Base-by-base conservation (phyloP, 352 stramenopile genomes). In the Peronospora belbahrii region DNA sequence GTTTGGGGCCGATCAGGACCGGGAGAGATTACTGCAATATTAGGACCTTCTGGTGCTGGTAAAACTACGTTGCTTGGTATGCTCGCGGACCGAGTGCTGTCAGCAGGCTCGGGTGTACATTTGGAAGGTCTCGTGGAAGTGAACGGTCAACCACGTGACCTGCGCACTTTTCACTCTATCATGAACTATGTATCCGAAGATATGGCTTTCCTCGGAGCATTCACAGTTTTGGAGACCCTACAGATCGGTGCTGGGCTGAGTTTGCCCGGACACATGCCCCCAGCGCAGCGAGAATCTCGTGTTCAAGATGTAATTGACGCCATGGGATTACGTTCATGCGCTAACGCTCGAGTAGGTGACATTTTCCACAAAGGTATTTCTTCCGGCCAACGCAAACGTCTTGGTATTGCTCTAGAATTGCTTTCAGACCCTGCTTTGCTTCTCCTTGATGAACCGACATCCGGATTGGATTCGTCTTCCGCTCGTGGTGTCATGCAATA, bases 391-490 rank as follows among this genome's bases (percentile, higher is more conserved):
- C 76, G 82, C 28, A 97, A 97, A 52, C 75, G 94, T 14, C 68
- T 98, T 11, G 88, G 86, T 6, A 97, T 98, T 48, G 95, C 80
- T n/a, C 54, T 96, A 19, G 92, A 98, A 66, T 63, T 98, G 31
- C 80, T 97, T 0, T 84, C 88, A 0, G 96, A 97, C 46, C 95
- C 95, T 30, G 89, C 93, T 9, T 67, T 98, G 18, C 52, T 99
- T 33, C 83, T 99, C 13, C 65, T 99, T 9, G 94, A 98, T 51
- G 95, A 97, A 57, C 92, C 94, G 0, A 98, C 92, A 0, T 94
- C 72, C 2, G 88, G 89, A 0, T 65, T 98, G 18, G 94, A 98
- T 62, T 80, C 83, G 8, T 88, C 76, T 14, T 86, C 89, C 17
- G 88, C 92, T 6, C 70, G 87, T 33, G 74, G 77, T 30, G 84